Evolutionary conservation across 2,329 filamentous ascomycete species (phyloP), one percentile per base, ranked within the genome.

Genomic region (Rutstroemia sp.): DNA sequence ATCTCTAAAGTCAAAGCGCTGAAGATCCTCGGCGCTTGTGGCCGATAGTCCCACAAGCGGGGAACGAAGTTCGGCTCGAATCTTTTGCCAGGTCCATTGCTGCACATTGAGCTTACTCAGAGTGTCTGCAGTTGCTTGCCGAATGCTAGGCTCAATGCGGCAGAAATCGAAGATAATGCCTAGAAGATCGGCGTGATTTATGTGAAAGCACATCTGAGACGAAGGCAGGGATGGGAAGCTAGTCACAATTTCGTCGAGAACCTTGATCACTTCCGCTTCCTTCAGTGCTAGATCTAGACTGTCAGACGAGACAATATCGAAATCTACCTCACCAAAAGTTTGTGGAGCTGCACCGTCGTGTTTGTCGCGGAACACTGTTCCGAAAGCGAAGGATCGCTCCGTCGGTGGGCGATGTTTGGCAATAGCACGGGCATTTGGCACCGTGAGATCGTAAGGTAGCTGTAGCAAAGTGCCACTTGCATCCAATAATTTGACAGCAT

Each of bases 261-360:
- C 92, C 66, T 96, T 97, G 63, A 99, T 82, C 0, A 91, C 86
- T 71, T 97, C 92, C 0, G 92, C 92, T 71, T 99, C 94, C 66
- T 95, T 95, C 56, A 96, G 72, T 1, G 91, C 87, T 47, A 95
- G 76, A 66, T 97, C 91, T 5, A 91, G 73, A 1, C 87, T 86
- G 63, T 92, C 86, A 46, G 83, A 81, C 0, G 91, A 92, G n/a
- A 96, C 81, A 58, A 99, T 91, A 71, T 99, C 94, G 70, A 97
- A 99, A 70, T 97, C 92, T 2, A 95, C 92, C 69, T 97, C 94
- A 9, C 89, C 87, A 69, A 90, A 87, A 66, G 86, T 87, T 56
- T 81, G 80, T 6, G 94, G 94, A 63, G 95, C 88, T 2, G 90
- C 88, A 7, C 90, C 91, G 55, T 85, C 85, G 49, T 84, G 78